Evolutionary conservation across 768 basidiomycete genomes (phyloP).

Genomic region (Pulveroboletus sp.): DNA sequence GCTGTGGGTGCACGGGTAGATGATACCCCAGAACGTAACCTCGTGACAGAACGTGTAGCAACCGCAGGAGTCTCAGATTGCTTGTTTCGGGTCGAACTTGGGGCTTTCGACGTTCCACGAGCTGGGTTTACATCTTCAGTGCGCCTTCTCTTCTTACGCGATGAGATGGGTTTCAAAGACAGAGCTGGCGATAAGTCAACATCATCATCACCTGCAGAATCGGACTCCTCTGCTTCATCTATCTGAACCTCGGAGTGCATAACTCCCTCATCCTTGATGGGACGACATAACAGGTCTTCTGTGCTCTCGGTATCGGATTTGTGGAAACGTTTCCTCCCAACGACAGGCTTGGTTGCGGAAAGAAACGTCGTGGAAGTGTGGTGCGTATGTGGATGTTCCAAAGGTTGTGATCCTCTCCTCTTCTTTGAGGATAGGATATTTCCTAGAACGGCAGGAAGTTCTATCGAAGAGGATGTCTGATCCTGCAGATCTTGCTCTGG

Average conservation of each 20-base stretch:
- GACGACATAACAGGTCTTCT: conserved; percentile 9
- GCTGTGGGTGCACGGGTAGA: conserved; percentile 14
- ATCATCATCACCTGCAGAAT: conserved; percentile 39
- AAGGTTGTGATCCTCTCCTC: neutral
- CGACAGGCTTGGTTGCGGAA: conserved; percentile 5
- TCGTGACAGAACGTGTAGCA: conserved; percentile 34
- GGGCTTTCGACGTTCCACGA: conserved; percentile 20
- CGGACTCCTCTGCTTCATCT: conserved; percentile 38
- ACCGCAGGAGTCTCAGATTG: conserved; percentile 25
- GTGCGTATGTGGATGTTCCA: conserved; percentile 3
- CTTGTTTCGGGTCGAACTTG: conserved; percentile 27
- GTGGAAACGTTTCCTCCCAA: conserved; percentile 19
- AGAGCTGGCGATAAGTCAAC: conserved; percentile 29
- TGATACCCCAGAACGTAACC: conserved; percentile 36
- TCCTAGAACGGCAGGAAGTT: conserved; percentile 3
- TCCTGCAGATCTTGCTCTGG: conserved; percentile 45
- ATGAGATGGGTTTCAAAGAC: conserved; percentile 11
- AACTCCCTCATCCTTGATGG: conserved; percentile 29
- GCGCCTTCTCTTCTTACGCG: conserved; percentile 49
- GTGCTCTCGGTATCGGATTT: conserved; percentile 26
- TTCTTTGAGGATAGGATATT: conserved; percentile 6
- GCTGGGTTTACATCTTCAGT: conserved; percentile 24
- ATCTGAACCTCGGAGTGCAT: conserved; percentile 16
- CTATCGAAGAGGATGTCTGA: conserved; percentile 6
- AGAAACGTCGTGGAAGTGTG: conserved; percentile 1